Conservation (phyloP, 331 rosid species). For the Prunus yedoensis region DNA sequence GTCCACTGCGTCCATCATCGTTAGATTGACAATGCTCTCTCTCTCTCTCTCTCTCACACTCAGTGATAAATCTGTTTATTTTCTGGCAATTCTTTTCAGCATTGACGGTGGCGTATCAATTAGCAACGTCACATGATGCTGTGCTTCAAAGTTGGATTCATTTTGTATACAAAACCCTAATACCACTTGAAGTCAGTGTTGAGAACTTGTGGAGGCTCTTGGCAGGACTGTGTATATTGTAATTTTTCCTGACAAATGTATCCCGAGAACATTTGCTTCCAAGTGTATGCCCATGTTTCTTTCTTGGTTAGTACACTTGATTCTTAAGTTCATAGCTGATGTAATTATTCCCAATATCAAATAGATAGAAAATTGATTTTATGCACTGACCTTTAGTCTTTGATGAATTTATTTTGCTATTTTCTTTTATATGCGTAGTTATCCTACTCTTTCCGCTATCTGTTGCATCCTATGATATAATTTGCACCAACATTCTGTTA, state of each 20-base stretch:
- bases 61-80: slow-evolving; percentile 22
- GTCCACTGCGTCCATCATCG: neutral
- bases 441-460: neutral
- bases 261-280: slow-evolving; percentile 83
- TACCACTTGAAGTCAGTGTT: slow-evolving; percentile 52
- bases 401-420: slow-evolving; percentile 7
- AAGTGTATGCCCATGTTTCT: slow-evolving; percentile 81
- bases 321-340: slow-evolving; percentile 48
- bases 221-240: slow-evolving; percentile 96
- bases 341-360: slow-evolving; percentile 49
- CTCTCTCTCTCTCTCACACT: slow-evolving; percentile 7
- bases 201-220: slow-evolving; percentile 71
- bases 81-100: slow-evolving; percentile 46
- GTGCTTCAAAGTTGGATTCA: slow-evolving; percentile 36
- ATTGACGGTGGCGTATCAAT: slow-evolving; percentile 41
- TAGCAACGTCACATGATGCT: slow-evolving; percentile 30
- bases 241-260: slow-evolving; percentile 92
- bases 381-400: slow-evolving; percentile 28
- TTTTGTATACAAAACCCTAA: slow-evolving; percentile 53
- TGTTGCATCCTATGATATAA: neutral
- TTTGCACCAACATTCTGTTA: neutral
- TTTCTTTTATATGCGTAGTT: slow-evolving; percentile 5
- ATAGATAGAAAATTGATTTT: slow-evolving; percentile 46
- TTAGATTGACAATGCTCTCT: neutral
- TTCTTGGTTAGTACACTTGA: slow-evolving; percentile 92